A percentile compares a stretch with the other conserved stretches of the same genome.
phyloP scores from a whole-genome alignment of 768 basidiomycete genomes.

The Tricholoma matsutake region DNA sequence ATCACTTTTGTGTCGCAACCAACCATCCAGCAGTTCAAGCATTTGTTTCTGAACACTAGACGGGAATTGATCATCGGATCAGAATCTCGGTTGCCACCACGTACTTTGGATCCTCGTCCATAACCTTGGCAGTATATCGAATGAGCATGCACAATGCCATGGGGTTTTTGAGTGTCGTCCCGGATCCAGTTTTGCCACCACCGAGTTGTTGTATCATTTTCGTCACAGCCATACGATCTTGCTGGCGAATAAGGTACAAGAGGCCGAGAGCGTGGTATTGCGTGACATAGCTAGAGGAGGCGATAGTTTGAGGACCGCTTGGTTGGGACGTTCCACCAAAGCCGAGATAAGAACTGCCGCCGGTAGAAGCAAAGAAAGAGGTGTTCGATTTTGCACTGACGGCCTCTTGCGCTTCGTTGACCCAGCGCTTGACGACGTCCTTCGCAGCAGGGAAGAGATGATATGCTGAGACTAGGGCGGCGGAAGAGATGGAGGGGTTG shows the following conservation, averaged over 20 bases:
- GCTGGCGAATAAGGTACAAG: slow-evolving; percentile 91
- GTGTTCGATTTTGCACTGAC: slow-evolving; percentile 82
- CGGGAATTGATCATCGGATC: not conserved
- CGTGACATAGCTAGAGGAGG: slow-evolving; percentile 88
- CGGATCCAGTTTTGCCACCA: slow-evolving; percentile 80
- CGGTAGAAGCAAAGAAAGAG: slow-evolving; percentile 58
- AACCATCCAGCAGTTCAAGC: slow-evolving; percentile 89
- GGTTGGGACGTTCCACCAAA: slow-evolving; percentile 59
- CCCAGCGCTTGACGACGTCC: slow-evolving; percentile 97
- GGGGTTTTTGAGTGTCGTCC: slow-evolving; percentile 86
- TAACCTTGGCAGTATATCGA: slow-evolving; percentile 96
- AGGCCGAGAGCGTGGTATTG: slow-evolving; percentile 97
- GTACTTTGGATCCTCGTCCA: slow-evolving; percentile 98
- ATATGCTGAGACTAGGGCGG: slow-evolving; percentile 95
- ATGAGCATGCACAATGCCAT: slow-evolving; percentile 99
- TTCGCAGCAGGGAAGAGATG: slow-evolving; percentile 92
- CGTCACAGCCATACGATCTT: slow-evolving; percentile 98
- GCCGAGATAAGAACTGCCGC: slow-evolving; percentile 64
- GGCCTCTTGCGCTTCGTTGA: slow-evolving; percentile 98
- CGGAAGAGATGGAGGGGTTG: slow-evolving; percentile 92
- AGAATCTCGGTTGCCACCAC: slow-evolving; percentile 26
- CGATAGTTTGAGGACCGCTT: slow-evolving; percentile 70
- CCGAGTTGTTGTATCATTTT: slow-evolving; percentile 99
- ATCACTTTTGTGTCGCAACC: slow-evolving; percentile 97
- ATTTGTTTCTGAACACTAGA: slow-evolving; percentile 86